Base-by-base conservation (phyloP, 371 early-diverging fungal species). In the Apophysomyces ossiformis region DNA sequence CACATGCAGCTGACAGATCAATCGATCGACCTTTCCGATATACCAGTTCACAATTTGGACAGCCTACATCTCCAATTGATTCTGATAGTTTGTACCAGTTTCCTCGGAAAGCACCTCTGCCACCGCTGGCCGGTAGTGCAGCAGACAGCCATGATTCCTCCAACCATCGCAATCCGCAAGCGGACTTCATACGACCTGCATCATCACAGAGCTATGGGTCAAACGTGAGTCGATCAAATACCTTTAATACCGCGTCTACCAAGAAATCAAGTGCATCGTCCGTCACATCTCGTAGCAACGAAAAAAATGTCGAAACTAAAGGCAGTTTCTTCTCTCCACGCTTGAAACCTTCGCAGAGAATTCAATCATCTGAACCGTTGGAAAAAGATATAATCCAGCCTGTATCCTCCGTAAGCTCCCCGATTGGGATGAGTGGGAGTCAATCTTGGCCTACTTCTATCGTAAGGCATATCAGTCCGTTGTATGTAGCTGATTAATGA, bases 91-190 rank as follows among this genome's bases (percentile, higher is more conserved):
- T 78, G 54, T 81, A 78, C 57, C 75, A 81, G 46, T 78, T 71
- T 58, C 81, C 81, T 39, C 70, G 81, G 54, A 81, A 78, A 57
- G 81, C 81, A 39, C 81, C 81, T 57, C 45, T 73, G 60, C 81
- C 81, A 57, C 81, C 81, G 37, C 66, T 59, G 60, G 60, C 32
- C 35, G 50, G 21, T 66, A 26, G 18, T 18, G 54, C 21, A 16
- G 32, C 21, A 35, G 66, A 70, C 13, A 50, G 21, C 60, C 57
- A 37, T 5, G 32, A 46, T 4, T 26, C 37, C n/a, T 26, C 26
- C 58, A 45, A 18, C 45, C 35, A 26, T 36, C 61, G 43, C 5
- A 45, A n/a, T n/a, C 21, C n/a, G 54, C 54, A 50, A 50, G 9
- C n/a, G 2, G 37, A 46, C 9, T 45, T 60, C 54, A 64, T 64